Conservation (phyloP, 2,329 filamentous ascomycete species). For the Colletotrichum limetticola region DNA sequence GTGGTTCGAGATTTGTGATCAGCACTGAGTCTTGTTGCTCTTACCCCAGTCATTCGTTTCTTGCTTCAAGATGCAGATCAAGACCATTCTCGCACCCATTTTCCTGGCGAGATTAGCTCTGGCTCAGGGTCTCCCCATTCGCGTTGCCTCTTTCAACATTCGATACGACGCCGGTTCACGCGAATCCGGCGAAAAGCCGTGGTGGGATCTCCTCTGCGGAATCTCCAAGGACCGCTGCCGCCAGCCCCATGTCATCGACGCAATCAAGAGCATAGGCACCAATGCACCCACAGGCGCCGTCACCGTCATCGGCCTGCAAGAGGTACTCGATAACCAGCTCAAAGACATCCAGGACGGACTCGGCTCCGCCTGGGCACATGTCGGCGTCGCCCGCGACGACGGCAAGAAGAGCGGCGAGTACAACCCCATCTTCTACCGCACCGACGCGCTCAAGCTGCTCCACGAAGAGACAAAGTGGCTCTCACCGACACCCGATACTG, state of each 20-base stretch:
- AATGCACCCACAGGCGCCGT: conserved; percentile 50
- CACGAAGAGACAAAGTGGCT: conserved; percentile 70
- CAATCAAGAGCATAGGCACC: conserved; percentile 64
- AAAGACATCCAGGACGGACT: conserved; percentile 66
- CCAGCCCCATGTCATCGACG: conserved; percentile 62
- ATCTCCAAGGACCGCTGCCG: conserved; percentile 52
- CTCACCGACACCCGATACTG: conserved; percentile 66
- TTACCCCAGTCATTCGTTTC: not conserved
- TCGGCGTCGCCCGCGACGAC: conserved; percentile 66
- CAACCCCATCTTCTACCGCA: conserved; percentile 71
- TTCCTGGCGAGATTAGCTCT: conserved; percentile 14
- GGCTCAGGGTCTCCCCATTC: conserved; percentile 50
- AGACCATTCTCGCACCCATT: conserved; percentile 13
- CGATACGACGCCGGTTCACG: conserved; percentile 68
- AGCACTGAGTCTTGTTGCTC: not conserved
- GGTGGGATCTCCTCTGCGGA: conserved; percentile 52
- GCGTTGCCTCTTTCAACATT: conserved; percentile 74
- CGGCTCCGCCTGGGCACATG: conserved; percentile 55
- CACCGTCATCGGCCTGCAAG: conserved; percentile 74
- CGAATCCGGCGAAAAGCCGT: conserved; percentile 66
- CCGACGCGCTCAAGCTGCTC: conserved; percentile 60
- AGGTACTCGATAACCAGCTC: conserved; percentile 72
- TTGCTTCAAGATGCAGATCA: conserved; percentile 21
- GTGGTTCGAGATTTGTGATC: not conserved
- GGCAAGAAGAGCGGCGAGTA: conserved; percentile 71